A percentile compares a stretch with the other conserved stretches of the same genome.
phyloP scores from a whole-genome alignment of 371 early-diverging fungal species.

The Funneliformis caledonium region DNA sequence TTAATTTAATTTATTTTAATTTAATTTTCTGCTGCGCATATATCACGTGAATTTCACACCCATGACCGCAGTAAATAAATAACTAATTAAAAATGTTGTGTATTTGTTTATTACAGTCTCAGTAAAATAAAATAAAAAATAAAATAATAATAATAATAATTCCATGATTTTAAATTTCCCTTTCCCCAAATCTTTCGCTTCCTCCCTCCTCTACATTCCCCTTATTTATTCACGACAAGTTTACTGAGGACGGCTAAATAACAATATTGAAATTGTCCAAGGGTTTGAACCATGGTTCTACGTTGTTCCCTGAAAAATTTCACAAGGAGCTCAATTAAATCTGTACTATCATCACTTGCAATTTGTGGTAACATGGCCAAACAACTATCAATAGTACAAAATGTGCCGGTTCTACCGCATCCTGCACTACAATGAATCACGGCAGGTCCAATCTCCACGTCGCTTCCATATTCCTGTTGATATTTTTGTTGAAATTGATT shows the following conservation, averaged over 20 bases:
- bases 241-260: constrained; percentile 68
- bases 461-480: constrained; percentile 21
- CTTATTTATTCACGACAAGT: constrained; percentile 1
- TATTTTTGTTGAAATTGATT: constrained; percentile 46
- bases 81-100: too few relatives aligned
- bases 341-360: constrained; percentile 50
- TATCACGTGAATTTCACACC: too few relatives aligned
- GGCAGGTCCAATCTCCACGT: constrained; percentile 56
- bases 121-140: too few relatives aligned
- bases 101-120: too few relatives aligned
- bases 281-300: constrained; percentile 86
- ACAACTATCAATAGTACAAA: constrained; percentile 75
- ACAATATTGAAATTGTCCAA: constrained; percentile 84
- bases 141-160: too few relatives aligned
- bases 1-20: too few relatives aligned
- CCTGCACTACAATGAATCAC: constrained; percentile 93
- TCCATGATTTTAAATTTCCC: too few relatives aligned
- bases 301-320: constrained; percentile 81
- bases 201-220: not conserved
- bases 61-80: too few relatives aligned
- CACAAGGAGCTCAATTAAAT: constrained; percentile 69
- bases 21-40: too few relatives aligned
- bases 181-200: too few relatives aligned
- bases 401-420: constrained; percentile 97
- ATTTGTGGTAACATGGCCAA: constrained; percentile 46